Evolutionary conservation across 306 rosid genomes (phyloP), one percentile per base, ranked within the genome.

Genomic region (Glycine tomentella): DNA sequence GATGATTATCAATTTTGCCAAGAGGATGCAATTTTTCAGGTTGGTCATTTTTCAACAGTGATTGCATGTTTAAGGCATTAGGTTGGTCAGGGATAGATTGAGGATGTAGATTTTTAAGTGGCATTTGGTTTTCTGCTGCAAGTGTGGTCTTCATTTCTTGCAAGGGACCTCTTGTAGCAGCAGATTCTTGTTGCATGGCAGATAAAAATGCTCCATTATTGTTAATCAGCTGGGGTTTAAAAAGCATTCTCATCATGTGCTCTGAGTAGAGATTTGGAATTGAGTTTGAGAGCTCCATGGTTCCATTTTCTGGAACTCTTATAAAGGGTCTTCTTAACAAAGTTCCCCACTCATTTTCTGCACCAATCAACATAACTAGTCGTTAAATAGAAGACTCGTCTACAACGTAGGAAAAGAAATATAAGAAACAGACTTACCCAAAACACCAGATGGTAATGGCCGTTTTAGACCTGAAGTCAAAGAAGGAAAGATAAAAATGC

Each of bases 401-500:
- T 48, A 59, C 77, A 38, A 9, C 31, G 31, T 25, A 25, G 31
- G 81, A 1, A 77, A 8, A 11, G 5, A 4, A 53, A 58, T 11
- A 69, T 8, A 70, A 48, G 53, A 10, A 76, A 63, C 50, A 70
- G 82, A 84, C 88, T 74, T 74, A 90, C 98, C 94, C 58, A 84
- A 79, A 79, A 83, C 81, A 59, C 94, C 97, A 59, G 91, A n/a
- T 78, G 91, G 94, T 0, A 90, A 80, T 4, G 97, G 97, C 58
- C 99, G 89, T 84, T 93, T 96, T 4, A 93, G 92, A 82, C 97
- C 89, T 1, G 98, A 92, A 79, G 97, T 90, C 86, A 93, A 73
- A 61, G 98, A 88, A 78, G 99, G 99, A 79, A 96, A 96, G 65
- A 93, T 92, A 74, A 96, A 96, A 52, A 92, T 92, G 81, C 97